phyloP scores from a whole-genome alignment of 108 stramenopile genomes.

The Pseudonitzschia pungens region DNA sequence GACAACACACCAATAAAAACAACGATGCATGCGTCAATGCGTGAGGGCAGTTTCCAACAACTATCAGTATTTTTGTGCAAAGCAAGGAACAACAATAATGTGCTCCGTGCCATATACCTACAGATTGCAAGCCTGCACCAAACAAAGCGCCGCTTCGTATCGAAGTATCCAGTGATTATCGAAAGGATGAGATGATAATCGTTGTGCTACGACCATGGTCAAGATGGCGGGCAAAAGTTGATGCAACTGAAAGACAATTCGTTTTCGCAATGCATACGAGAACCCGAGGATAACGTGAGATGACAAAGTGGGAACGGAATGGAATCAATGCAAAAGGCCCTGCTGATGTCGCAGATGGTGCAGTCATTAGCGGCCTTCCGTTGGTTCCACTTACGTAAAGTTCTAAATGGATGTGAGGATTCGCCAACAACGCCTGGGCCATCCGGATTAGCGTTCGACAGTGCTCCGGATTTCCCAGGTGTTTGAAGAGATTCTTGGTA shows the following conservation, averaged over 20 bases:
- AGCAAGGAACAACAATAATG: not conserved
- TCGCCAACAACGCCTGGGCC: conserved; percentile 61
- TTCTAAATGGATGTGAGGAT: conserved; percentile 81
- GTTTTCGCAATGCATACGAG: not conserved
- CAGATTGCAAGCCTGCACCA: conserved; percentile 65
- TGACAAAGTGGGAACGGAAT: not conserved
- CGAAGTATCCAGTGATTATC: conserved; percentile 78
- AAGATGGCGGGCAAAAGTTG: conserved; percentile 77
- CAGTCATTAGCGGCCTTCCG: not conserved
- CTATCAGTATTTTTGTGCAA: not conserved
- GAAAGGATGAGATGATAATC: conserved; percentile 34
- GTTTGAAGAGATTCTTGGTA: conserved; percentile 53
- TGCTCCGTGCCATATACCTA: conserved; percentile 25
- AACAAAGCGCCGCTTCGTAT: conserved; percentile 55
- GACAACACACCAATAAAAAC: not conserved
- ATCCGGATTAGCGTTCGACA: conserved; percentile 64
- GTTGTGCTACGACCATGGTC: conserved; percentile 81
- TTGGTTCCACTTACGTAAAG: conserved; percentile 51
- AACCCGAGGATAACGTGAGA: not conserved
- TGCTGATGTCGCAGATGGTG: not conserved
- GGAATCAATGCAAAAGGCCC: not conserved
- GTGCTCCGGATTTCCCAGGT: conserved; percentile 61
- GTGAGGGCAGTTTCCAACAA: not conserved
- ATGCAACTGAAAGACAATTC: conserved; percentile 45
- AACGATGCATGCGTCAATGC: not conserved